Evolutionary conservation across 2,329 filamentous ascomycete genomes (phyloP).

Genomic region (Trichoderma gracile): DNA sequence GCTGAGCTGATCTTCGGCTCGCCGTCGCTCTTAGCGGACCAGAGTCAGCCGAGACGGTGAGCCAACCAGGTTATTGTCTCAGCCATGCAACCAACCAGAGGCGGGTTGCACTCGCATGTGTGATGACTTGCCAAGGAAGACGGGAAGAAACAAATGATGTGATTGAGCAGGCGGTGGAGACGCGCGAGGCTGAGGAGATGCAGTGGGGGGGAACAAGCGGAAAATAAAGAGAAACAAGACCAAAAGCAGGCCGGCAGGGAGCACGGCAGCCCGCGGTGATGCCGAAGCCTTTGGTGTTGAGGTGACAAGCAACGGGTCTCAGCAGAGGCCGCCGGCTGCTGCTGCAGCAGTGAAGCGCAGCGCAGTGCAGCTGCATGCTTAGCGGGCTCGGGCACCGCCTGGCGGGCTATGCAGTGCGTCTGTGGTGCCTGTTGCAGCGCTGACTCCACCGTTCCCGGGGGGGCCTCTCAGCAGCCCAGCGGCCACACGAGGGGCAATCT

Average conservation of each 20-base stretch:
- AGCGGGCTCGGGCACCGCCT: conserved; percentile 22
- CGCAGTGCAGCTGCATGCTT: conserved; percentile 12
- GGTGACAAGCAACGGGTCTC: neutral
- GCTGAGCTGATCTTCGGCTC: neutral
- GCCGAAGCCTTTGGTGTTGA: conserved; percentile 13
- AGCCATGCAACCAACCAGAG: conserved; percentile 3
- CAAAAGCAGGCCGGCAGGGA: neutral
- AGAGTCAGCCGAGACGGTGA: conserved; percentile 10
- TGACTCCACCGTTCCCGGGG: conserved; percentile 13
- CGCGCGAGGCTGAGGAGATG: neutral
- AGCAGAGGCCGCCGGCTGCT: conserved; percentile 20
- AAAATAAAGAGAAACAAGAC: neutral
- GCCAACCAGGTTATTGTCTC: conserved; percentile 14
- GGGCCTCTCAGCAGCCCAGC: conserved; percentile 15
- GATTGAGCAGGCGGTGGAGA: neutral
- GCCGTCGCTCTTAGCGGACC: conserved; percentile 16
- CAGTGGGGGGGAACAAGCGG: neutral
- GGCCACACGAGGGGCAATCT: conserved; percentile 30
- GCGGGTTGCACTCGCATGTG: neutral
- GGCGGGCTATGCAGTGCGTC: conserved; percentile 18
- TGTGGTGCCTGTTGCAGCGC: conserved; percentile 9
- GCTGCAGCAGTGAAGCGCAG: neutral
- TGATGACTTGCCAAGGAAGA: neutral
- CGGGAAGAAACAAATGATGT: neutral
- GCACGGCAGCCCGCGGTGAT: conserved; percentile 12